Conservation (phyloP, 2,329 filamentous ascomycete genomes). For the Aaosphaeria arxii region DNA sequence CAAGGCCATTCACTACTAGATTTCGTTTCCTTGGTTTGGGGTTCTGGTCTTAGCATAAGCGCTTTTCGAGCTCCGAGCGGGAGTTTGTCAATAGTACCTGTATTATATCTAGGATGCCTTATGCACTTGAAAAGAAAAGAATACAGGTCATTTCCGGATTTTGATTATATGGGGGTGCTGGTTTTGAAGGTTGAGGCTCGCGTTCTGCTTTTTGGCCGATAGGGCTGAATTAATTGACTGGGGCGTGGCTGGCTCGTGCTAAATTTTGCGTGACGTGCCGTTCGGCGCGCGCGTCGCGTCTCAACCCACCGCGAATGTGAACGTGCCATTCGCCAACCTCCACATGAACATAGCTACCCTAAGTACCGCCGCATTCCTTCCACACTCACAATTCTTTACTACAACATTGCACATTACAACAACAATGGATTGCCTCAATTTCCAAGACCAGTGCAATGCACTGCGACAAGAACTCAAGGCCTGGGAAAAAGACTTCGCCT, state of each 20-base stretch:
- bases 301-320: too few relatives aligned
- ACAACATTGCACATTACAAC: slow-evolving; percentile 3
- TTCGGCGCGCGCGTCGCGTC: not conserved
- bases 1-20: slow-evolving; percentile 90
- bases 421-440: slow-evolving; percentile 25
- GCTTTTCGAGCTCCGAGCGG: slow-evolving; percentile 33
- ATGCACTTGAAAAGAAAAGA: slow-evolving; percentile 22
- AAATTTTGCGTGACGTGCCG: not conserved
- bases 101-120: slow-evolving; percentile 36
- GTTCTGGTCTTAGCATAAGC: slow-evolving; percentile 31
- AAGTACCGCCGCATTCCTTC: slow-evolving; percentile 13
- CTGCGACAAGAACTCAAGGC: slow-evolving; percentile 69
- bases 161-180: too few relatives aligned
- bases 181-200: too few relatives aligned
- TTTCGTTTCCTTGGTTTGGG: slow-evolving; percentile 22
- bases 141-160: slow-evolving; percentile 8
- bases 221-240: too few relatives aligned
- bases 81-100: slow-evolving; percentile 41
- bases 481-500: slow-evolving; percentile 70
- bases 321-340: not conserved
- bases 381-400: not conserved
- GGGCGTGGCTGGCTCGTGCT: too few relatives aligned
- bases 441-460: slow-evolving; percentile 75
- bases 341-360: not conserved
- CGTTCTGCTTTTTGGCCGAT: too few relatives aligned